Conservation (phyloP, 306 rosid genomes). For the Cucumis hystrix region DNA sequence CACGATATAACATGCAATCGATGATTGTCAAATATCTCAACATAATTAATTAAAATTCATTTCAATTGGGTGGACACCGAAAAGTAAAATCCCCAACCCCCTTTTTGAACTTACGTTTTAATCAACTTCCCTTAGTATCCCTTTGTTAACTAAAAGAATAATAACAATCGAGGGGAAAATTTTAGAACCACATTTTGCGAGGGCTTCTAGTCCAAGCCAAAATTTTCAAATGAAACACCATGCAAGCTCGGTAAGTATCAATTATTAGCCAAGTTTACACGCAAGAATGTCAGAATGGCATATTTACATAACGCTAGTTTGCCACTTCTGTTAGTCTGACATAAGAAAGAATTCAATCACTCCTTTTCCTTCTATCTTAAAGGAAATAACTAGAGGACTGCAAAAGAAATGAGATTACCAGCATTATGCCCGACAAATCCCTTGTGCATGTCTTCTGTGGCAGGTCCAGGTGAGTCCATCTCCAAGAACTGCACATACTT, state of each 20-base stretch:
- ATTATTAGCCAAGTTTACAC: neutral
- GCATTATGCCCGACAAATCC: conserved; percentile 37
- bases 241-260: neutral
- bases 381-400: neutral
- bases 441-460: conserved; percentile 31
- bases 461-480: conserved; percentile 46
- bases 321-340: neutral
- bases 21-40: neutral
- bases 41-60: neutral
- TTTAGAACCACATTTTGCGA: neutral
- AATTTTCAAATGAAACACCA: neutral
- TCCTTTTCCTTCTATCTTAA: neutral
- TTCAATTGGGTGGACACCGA: neutral
- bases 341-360: neutral
- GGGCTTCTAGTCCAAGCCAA: neutral
- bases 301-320: neutral
- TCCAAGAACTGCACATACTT: conserved; percentile 65
- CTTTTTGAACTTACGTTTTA: neutral
- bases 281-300: neutral
- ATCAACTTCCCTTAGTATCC: neutral
- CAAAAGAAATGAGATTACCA: conserved; percentile 29
- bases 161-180: neutral
- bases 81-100: neutral
- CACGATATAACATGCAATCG: neutral
- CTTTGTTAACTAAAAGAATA: neutral